A percentile compares a stretch with the other conserved stretches of the same genome.
phyloP scores from a whole-genome alignment of 192 early-diverging fungal genomes.

The Backusella circina region DNA sequence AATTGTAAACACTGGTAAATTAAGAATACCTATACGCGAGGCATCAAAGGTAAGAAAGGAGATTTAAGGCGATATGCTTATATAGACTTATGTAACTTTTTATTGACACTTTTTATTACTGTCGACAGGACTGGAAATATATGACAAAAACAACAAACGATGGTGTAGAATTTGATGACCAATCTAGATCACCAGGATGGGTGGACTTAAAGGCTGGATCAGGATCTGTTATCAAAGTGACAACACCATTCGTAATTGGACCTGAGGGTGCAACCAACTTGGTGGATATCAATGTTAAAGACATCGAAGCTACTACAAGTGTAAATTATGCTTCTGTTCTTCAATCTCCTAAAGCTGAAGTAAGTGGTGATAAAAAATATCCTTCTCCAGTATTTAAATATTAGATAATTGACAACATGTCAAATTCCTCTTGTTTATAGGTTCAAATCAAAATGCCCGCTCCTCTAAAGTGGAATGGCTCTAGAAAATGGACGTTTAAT shows the following conservation, averaged over 20 bases:
- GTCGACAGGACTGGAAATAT: slow-evolving; percentile 61
- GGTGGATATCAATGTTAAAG: slow-evolving; percentile 45
- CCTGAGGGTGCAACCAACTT: slow-evolving; percentile 55
- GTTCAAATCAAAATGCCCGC: slow-evolving; percentile 50
- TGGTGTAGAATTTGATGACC: slow-evolving; percentile 15
- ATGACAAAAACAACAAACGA: slow-evolving; percentile 24
- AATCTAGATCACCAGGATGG: slow-evolving; percentile 65
- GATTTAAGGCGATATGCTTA: neutral
- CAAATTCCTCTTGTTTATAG: slow-evolving; percentile 28
- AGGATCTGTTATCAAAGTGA: slow-evolving; percentile 50
- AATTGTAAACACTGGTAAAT: slow-evolving; percentile 53
- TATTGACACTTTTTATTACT: neutral
- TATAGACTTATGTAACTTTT: neutral
- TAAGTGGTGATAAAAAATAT: slow-evolving; percentile 16
- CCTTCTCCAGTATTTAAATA: neutral
- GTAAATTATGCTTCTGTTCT: slow-evolving; percentile 65
- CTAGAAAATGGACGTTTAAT: slow-evolving; percentile 64
- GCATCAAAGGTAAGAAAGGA: slow-evolving; percentile 55
- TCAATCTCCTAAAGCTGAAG: slow-evolving; percentile 44
- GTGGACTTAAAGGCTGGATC: slow-evolving; percentile 53
- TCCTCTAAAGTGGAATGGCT: slow-evolving; percentile 71
- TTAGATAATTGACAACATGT: neutral
- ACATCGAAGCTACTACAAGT: slow-evolving; percentile 54
- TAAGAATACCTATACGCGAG: slow-evolving; percentile 68
- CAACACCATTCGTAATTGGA: slow-evolving; percentile 54